Conservation (phyloP, 73 alveolate genomes). For the Symbiodinium pilosum region DNA sequence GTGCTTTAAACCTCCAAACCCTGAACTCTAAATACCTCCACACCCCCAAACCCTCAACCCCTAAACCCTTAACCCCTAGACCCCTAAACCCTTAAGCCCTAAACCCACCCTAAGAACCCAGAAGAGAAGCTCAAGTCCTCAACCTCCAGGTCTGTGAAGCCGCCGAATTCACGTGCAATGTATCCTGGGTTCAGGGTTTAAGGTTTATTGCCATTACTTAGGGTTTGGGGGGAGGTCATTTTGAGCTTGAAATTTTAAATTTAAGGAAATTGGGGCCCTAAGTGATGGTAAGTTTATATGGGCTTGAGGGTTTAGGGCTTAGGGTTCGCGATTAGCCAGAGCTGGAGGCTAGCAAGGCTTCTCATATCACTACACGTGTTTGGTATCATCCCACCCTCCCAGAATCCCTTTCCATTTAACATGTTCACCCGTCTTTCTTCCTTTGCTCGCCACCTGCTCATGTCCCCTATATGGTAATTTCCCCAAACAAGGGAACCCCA, state of each 20-base stretch:
- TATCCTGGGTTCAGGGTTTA: neutral
- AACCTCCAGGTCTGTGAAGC: slow-evolving; percentile 18
- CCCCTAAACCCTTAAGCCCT: neutral
- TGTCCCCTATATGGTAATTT: no score
- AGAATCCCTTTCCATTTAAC: no score
- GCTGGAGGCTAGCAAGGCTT: no score
- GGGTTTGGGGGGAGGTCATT: neutral
- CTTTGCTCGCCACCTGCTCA: no score
- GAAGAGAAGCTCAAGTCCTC: neutral
- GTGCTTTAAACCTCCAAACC: neutral
- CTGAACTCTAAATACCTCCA: neutral
- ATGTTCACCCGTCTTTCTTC: no score
- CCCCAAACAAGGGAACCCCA: no score
- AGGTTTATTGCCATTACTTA: no score
- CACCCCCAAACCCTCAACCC: neutral
- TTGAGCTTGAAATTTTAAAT: neutral
- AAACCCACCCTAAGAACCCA: neutral
- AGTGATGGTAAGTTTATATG: neutral
- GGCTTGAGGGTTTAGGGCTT: neutral
- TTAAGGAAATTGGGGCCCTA: neutral
- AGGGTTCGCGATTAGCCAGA: neutral
- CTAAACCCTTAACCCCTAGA: neutral
- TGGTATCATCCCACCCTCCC: no score
- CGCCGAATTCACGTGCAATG: slow-evolving; percentile 85
- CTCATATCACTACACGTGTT: no score